Evolutionary conservation across 1,284 basidiomycete species (phyloP), one percentile per base, ranked within the genome.

Genomic region (Clitocybe nebularis): DNA sequence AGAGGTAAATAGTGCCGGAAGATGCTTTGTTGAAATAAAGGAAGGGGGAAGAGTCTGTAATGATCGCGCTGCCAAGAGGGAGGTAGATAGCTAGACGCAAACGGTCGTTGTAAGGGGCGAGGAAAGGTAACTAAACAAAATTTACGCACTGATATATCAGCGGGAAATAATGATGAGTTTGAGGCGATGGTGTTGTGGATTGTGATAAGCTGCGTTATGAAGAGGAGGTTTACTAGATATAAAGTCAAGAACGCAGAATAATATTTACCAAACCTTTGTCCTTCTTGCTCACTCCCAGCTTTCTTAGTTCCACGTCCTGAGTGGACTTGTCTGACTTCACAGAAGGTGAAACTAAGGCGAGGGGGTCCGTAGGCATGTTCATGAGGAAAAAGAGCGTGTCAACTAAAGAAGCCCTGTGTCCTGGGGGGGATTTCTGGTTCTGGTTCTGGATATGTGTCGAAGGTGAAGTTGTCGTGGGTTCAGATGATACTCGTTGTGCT

Each of bases 41-140:
- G 56, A 39, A 54, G 66, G 32, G 64, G 66, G 39, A 63, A 71
- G 22, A 66, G 59, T 35, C 60, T 59, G 41, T 53, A 71, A 44
- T 71, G 66, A 61, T 39, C 68, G 65, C 2, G 75, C 71, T 22
- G 79, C 51, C 13, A 87, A 70, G 28, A 78, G 66, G 1, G 78
- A 68, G 17, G 63, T 76, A 2, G 77, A 80, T 24, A 79, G 67
- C 81, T 82, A 21, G 23, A 41, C 22, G 24, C 37, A 47, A 40
- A 44, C 32, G 39, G 39, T 33, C 43, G 36, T 48, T 39, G 51
- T 37, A 21, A 38, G 22, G 39, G 17, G 39, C 35, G 17, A 32
- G 43, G 35, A 39, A 42, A n/a, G 16, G 5, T 24, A 43, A 45
- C 26, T 9, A 49, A 20, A 39, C 29, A 30, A 10, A 37, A 49